Evolutionary conservation across 352 stramenopile species (phyloP).

Genomic region (Globisporangium spiculum): DNA sequence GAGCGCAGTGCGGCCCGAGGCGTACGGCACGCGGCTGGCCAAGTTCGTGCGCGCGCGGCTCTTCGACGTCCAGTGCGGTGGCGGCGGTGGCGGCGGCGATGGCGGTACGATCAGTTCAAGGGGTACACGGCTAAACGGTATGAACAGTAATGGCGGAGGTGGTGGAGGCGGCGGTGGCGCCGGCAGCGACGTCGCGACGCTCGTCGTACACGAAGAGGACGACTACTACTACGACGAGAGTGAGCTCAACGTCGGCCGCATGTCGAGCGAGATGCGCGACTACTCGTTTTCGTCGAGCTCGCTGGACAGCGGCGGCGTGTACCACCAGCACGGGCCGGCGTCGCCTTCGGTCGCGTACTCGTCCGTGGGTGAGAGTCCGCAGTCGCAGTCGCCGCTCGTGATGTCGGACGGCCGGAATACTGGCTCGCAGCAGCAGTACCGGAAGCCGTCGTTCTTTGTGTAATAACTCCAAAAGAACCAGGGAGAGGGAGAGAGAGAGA

Average conservation of each 20-base stretch:
- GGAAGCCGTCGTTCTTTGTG: no score
- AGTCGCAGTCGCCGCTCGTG: slow-evolving; percentile 22
- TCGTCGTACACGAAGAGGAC: slow-evolving; percentile 19
- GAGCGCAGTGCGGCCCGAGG: slow-evolving; percentile 64
- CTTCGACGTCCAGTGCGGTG: slow-evolving; percentile 49
- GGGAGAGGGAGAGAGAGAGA: no score
- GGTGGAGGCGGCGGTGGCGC: not conserved
- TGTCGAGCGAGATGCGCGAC: slow-evolving; percentile 38
- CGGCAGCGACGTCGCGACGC: slow-evolving; percentile 19
- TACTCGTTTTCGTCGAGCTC: slow-evolving; percentile 49
- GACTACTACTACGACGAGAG: slow-evolving; percentile 21
- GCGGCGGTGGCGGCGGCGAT: not conserved
- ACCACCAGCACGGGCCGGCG: slow-evolving; percentile 30
- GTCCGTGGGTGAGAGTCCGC: slow-evolving; percentile 57
- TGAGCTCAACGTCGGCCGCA: slow-evolving; percentile 16
- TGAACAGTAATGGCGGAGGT: slow-evolving; percentile 5
- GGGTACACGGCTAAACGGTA: slow-evolving; percentile 5
- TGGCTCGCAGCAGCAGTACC: not conserved
- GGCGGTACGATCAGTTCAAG: slow-evolving; percentile 16
- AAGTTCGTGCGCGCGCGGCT: slow-evolving; percentile 71
- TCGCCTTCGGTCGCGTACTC: slow-evolving; percentile 63
- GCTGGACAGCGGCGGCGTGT: slow-evolving; percentile 33
- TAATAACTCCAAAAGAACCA: no score
- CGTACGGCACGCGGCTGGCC: slow-evolving; percentile 69
- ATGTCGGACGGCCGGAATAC: slow-evolving; percentile 19